Evolutionary conservation across 2,329 filamentous ascomycete genomes (phyloP).

Genomic region (Microdochium bolleyi): DNA sequence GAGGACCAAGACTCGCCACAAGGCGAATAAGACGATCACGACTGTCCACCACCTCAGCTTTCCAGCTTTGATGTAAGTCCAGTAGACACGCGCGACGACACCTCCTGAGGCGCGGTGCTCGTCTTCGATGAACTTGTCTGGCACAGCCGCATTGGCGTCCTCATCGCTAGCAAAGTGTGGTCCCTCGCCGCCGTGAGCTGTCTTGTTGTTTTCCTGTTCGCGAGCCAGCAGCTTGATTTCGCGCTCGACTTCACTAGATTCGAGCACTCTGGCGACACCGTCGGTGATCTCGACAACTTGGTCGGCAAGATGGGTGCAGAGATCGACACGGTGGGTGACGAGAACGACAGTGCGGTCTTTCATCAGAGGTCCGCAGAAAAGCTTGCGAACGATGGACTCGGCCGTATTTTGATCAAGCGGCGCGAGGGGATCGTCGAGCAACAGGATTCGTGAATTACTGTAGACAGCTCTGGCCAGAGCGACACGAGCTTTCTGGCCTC

Average conservation of each 20-base stretch:
- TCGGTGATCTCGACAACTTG: slow-evolving; percentile 65
- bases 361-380: slow-evolving; percentile 50
- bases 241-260: slow-evolving; percentile 32
- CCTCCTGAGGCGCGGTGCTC: slow-evolving; percentile 68
- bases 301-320: slow-evolving; percentile 65
- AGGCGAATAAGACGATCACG: slow-evolving; percentile 52
- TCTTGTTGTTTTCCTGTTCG: slow-evolving; percentile 14
- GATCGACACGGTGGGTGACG: slow-evolving; percentile 71
- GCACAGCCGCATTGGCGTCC: slow-evolving; percentile 42
- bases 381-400: slow-evolving; percentile 52
- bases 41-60: slow-evolving; percentile 64
- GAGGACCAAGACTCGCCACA: slow-evolving; percentile 58
- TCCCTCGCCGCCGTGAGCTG: slow-evolving; percentile 21
- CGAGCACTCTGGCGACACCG: slow-evolving; percentile 45
- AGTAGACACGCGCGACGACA: slow-evolving; percentile 70
- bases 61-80: slow-evolving; percentile 78
- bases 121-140: slow-evolving; percentile 73
- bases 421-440: slow-evolving; percentile 57
- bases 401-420: slow-evolving; percentile 56
- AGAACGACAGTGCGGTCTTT: slow-evolving; percentile 65
- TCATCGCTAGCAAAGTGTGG: slow-evolving; percentile 21
- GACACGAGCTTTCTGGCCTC: slow-evolving; percentile 55
- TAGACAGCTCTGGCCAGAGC: slow-evolving; percentile 57
- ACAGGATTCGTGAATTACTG: slow-evolving; percentile 44
- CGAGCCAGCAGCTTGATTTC: slow-evolving; percentile 24